A percentile compares a stretch with the other conserved stretches of the same genome.
phyloP scores from a whole-genome alignment of 345 rosid species.

The Angophora floribunda region DNA sequence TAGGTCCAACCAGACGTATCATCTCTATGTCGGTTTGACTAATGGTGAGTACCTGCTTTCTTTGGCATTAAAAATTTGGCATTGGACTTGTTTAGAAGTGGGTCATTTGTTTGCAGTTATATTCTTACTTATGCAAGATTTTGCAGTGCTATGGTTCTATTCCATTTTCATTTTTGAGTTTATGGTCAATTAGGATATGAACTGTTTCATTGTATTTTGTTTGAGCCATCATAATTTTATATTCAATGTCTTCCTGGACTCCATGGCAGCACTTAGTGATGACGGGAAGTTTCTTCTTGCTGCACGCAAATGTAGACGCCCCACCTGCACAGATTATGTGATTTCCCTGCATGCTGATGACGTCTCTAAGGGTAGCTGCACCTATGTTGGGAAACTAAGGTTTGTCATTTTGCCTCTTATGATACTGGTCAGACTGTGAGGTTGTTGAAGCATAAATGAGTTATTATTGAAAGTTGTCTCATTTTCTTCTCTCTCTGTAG shows the following conservation, averaged over 20 bases:
- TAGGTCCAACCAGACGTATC: conserved; percentile 65
- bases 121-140: neutral
- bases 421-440: neutral
- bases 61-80: neutral
- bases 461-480: neutral
- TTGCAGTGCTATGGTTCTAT: neutral
- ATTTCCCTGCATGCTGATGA: conserved; percentile 62
- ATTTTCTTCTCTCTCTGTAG: conserved; percentile 17
- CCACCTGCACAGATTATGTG: conserved; percentile 83
- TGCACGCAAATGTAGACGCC: conserved; percentile 70
- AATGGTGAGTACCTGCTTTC: conserved; percentile 33
- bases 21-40: conserved; percentile 66
- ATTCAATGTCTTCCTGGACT: neutral
- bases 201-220: conserved; percentile 1
- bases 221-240: neutral
- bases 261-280: conserved; percentile 54
- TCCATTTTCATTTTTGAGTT: neutral
- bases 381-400: conserved; percentile 88
- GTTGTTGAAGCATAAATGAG: neutral
- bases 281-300: conserved; percentile 95
- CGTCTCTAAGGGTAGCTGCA: conserved; percentile 64
- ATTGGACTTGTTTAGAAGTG: neutral
- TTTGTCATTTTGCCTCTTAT: neutral
- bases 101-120: neutral
- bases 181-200: neutral